phyloP scores from a whole-genome alignment of 176 grass and related monocot species.

The Tillandsia fasciculata region DNA sequence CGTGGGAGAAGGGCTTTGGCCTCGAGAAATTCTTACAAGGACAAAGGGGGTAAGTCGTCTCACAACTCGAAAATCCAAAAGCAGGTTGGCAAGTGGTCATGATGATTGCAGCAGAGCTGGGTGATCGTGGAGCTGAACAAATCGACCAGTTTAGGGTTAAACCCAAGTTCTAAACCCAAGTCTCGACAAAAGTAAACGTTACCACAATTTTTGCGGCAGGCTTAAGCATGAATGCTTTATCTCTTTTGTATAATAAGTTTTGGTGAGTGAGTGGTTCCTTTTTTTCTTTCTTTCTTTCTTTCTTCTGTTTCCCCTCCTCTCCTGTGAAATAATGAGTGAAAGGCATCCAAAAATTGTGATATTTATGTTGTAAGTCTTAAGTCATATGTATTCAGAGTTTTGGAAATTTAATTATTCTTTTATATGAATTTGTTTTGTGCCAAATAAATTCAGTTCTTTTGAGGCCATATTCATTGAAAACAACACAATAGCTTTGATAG shows the following conservation, averaged over 20 bases:
- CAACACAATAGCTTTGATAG: no score
- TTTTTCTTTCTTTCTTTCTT: no score
- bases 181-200: neutral
- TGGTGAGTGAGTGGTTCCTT: neutral
- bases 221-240: neutral
- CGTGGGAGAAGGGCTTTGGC: conserved; percentile 26
- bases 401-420: no score
- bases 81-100: conserved; percentile 54
- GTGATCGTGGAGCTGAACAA: neutral
- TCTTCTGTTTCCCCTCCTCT: no score
- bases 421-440: no score
- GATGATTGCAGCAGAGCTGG: neutral
- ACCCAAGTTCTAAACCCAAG: neutral
- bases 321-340: no score
- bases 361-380: no score
- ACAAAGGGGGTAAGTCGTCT: conserved; percentile 68
- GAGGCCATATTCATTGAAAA: no score
- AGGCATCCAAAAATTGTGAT: no score
- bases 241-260: neutral
- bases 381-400: no score
- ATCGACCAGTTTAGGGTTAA: neutral
- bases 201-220: neutral
- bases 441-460: no score
- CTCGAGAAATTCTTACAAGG: conserved; percentile 79
- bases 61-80: conserved; percentile 84